Evolutionary conservation across 225 moss, liverwort and hornwort genomes (phyloP), one percentile per base, ranked within the genome.

Genomic region (Asterella californica): DNA sequence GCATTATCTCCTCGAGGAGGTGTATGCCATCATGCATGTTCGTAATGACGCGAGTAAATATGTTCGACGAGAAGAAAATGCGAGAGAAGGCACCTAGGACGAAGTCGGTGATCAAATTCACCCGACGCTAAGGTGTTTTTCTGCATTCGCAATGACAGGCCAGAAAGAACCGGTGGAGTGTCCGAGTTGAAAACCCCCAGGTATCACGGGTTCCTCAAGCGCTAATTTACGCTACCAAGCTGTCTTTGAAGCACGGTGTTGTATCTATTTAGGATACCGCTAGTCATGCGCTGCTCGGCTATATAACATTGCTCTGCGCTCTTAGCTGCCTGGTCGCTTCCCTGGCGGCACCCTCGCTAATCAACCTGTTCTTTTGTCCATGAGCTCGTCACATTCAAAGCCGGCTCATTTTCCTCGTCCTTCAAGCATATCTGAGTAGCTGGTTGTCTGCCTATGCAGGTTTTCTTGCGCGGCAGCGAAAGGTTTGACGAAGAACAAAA

Each of bases 131-230:
- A 6, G 10, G 12, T 30, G 29, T 0, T 64, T 29, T 64, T 29
- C 63, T 65, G 32, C 29, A 32, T 32, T 27, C 4, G 2, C 29
- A 15, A 15, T 5, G 32, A 65, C 14, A 11, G 30, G 64, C 15
- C 29, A 15, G 15, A 32, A 9, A 32, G 32, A 32, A 65, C 30
- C 11, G 64, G 32, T 30, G 32, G 30, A 65, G 32, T 65, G 30
- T 65, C 15, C 15, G 32, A 32, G n/a, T n/a, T 27, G 64, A 65
- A 72, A n/a, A 25, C 48, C 72, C 49, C 72, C 72, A 49, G 48
- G 27, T 72, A 72, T 72, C 72, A 50, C 72, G 72, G 72, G 24
- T 72, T 24, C 30, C 64, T 64, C 64, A 32, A 27, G 14, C 1
- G 70, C 42, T 70, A 22, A 50, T 29, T 72, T 50, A 6, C 48